Percentiles rank a stretch among this genome's conserved stretches.
phyloP scores from a whole-genome alignment of 192 early-diverging fungal species.

The Coemansia sp. region DNA sequence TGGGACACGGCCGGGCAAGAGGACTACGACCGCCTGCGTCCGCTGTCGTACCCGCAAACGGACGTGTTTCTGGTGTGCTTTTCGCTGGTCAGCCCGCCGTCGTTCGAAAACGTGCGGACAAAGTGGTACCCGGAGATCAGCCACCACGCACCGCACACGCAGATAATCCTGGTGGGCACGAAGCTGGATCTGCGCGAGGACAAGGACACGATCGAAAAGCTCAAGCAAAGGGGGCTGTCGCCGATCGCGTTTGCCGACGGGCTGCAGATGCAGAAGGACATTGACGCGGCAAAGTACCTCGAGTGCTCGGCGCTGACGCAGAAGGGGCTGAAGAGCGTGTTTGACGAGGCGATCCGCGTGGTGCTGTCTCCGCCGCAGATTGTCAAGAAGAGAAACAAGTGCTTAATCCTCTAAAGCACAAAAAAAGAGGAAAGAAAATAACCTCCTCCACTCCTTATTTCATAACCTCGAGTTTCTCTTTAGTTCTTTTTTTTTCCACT shows the following conservation, averaged over 20 bases:
- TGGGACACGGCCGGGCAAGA: conserved; percentile 99
- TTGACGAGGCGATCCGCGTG: conserved; percentile 97
- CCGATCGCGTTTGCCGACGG: conserved; percentile 89
- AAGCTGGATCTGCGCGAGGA: conserved; percentile 98
- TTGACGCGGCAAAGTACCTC: conserved; percentile 86
- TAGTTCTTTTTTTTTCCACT: conserved; percentile 14
- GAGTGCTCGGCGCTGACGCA: conserved; percentile 98
- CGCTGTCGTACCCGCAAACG: conserved; percentile 96
- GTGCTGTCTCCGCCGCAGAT: conserved; percentile 73
- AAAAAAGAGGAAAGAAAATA: no score
- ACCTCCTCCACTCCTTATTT: no score
- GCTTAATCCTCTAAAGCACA: conserved; percentile 75
- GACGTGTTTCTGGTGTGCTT: conserved; percentile 99
- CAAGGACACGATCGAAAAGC: conserved; percentile 80
- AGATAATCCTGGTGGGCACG: conserved; percentile 91
- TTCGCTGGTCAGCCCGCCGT: conserved; percentile 91
- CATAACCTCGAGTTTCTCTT: conserved; percentile 3
- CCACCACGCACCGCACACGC: conserved; percentile 93
- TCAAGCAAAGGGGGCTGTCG: conserved; percentile 78
- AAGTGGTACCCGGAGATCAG: conserved; percentile 97
- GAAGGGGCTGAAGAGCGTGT: conserved; percentile 96
- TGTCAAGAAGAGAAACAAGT: conserved; percentile 66
- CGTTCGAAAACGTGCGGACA: conserved; percentile 94
- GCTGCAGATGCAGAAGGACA: conserved; percentile 81
- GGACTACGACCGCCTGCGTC: conserved; percentile 97